Evolutionary conservation across 352 stramenopile species (phyloP), one percentile per base, ranked within the genome.

Genomic region (Globisporangium cylindrosporum): DNA sequence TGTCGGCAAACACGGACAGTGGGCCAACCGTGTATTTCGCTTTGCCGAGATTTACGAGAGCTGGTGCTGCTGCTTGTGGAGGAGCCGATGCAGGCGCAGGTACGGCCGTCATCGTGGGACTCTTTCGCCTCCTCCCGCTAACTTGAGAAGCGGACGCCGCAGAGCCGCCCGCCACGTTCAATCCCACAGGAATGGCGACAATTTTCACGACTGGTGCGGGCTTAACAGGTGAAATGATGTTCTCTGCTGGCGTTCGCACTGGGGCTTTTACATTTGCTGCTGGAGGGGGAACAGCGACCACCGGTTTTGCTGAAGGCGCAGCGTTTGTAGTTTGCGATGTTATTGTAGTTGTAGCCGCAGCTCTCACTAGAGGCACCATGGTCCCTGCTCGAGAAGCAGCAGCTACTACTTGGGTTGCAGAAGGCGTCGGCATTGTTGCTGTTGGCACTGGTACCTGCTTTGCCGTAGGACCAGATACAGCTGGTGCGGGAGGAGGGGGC

Each of bases 1-100:
- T 62, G 10, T 61, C 67, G 14, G 46, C 49, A 34, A 72, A 71
- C 7, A 53, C 29, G 7, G 60, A n/a, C 10, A 64, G 38, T 24
- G 54, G 34, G 9, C 55, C 58, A n/a, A 56, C 54, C 18, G 59
- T 64, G 43, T 64, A 64, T 10, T 34, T 43, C 2, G 15, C 24
- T 34, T 64, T 64, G 59, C 55, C 59, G 9, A 48, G 55, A 24
- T 51, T 51, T 51, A 5, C 4, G 4, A 22, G 20, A 18, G 38
- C 14, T 22, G 15, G 18, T 51, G 43, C 2, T 51, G 43, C 18
- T 9, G 43, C 18, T 20, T 51, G 43, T 51, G 18, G 43, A 22
- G 22, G 10, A 15, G 54, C 8, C 8, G 15, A n/a, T 59, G 6
- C 49, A 29, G 49, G 9, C 14, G 49, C 10, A 22, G 43, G 18